These are phyloP conservation scores for Catunica adiposa DNA, from an alignment of 2,329 filamentous ascomycete species.

Conservation along the genomic window DNA sequence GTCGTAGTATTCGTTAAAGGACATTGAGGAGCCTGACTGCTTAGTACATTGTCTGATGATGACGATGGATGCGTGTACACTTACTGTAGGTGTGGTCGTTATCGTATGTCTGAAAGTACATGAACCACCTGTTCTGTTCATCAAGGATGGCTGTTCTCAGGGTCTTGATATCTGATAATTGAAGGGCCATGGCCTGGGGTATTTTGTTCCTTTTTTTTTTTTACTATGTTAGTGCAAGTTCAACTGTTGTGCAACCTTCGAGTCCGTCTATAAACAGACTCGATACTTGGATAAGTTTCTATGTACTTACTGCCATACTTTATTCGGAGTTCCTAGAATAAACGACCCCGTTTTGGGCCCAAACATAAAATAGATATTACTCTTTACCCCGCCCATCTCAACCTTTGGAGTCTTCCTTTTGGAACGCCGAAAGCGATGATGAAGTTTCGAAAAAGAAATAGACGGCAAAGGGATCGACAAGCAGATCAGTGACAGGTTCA, in stretches of 20 bases:
- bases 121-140: slow-evolving; percentile 10
- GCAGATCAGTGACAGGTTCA: background rate
- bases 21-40: slow-evolving; percentile 10
- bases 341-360: slow-evolving; percentile 7
- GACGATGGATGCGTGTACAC: background rate
- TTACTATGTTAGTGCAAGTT: background rate
- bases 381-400: slow-evolving; percentile 1
- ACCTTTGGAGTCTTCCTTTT: background rate
- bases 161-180: slow-evolving; percentile 5
- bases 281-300: background rate
- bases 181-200: slow-evolving; percentile 8
- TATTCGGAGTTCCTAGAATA: slow-evolving; percentile 7
- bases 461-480: background rate
- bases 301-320: slow-evolving; percentile 9
- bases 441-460: background rate
- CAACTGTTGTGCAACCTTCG: background rate
- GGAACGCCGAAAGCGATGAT: background rate
- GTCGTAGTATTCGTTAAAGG: slow-evolving; percentile 11
- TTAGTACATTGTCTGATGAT: background rate
- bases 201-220: slow-evolving; percentile 4
- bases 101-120: slow-evolving; percentile 10
- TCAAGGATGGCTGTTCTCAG: slow-evolving; percentile 10
- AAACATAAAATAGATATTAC: slow-evolving; percentile 11
- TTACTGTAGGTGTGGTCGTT: slow-evolving; percentile 11
- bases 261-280: background rate